phyloP scores from a whole-genome alignment of 495 filamentous ascomycete genomes.

The Lichenothelia convexa region DNA sequence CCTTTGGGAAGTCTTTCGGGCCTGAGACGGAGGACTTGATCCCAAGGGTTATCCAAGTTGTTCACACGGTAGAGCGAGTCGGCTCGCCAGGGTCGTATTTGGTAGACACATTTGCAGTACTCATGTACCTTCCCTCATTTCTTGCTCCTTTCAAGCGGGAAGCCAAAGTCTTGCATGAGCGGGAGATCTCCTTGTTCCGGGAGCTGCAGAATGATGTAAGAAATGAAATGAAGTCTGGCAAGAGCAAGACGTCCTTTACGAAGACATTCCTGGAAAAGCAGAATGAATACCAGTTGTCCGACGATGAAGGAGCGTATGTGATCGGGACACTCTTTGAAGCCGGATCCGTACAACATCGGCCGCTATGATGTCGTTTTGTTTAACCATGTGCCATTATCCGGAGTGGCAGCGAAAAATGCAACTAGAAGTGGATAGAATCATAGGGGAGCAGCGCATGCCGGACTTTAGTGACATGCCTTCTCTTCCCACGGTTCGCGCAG shows the following conservation, averaged over 20 bases:
- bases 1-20: constrained; percentile 19
- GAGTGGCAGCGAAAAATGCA: constrained; percentile 14
- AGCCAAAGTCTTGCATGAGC: constrained; percentile 12
- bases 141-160: constrained; percentile 22
- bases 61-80: constrained; percentile 17
- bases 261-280: constrained; percentile 7
- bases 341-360: constrained; percentile 16
- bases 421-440: constrained; percentile 14
- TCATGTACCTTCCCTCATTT: constrained; percentile 17
- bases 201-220: constrained; percentile 15
- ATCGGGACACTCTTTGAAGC: constrained; percentile 13
- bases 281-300: constrained; percentile 3
- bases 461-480: constrained; percentile 9
- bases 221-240: constrained; percentile 17
- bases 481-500: constrained; percentile 12
- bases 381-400: constrained; percentile 18
- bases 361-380: constrained; percentile 16
- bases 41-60: constrained; percentile 12
- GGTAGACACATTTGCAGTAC: constrained; percentile 18
- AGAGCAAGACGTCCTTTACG: constrained; percentile 9
- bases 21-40: constrained; percentile 17
- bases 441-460: constrained; percentile 10
- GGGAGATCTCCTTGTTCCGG: constrained; percentile 17
- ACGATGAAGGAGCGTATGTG: constrained; percentile 6
- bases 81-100: constrained; percentile 17